Evolutionary conservation across 2,329 filamentous ascomycete genomes (phyloP).

Genomic region (Achaetomium macrosporum): DNA sequence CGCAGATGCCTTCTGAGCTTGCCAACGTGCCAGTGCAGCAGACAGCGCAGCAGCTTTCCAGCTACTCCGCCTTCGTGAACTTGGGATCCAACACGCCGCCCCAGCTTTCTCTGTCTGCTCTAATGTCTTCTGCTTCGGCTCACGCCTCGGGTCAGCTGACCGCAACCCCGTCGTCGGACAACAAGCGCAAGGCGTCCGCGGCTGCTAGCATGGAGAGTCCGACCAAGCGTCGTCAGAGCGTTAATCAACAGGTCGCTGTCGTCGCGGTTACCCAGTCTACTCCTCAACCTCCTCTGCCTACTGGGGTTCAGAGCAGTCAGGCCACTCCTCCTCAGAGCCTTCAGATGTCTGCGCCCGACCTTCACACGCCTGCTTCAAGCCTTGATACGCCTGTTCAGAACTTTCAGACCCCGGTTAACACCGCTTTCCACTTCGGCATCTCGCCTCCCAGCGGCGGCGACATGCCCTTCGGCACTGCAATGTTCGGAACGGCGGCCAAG

Average conservation of each 20-base stretch:
- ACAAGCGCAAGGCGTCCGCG: conserved; percentile 13
- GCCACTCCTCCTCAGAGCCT: neutral
- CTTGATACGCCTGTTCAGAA: neutral
- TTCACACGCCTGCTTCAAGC: neutral
- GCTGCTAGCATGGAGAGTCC: neutral
- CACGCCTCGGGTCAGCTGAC: neutral
- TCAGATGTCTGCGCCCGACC: neutral
- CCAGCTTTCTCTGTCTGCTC: neutral
- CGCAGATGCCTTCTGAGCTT: neutral
- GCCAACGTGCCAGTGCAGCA: neutral
- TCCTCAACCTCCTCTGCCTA: neutral
- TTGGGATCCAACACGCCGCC: neutral
- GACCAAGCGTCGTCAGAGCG: conserved; percentile 14
- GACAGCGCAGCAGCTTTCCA: neutral
- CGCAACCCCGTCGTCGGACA: conserved; percentile 1
- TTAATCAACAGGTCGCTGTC: neutral
- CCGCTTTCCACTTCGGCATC: conserved; percentile 5
- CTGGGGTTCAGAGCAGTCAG: neutral
- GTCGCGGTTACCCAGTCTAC: neutral
- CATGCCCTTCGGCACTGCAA: no score
- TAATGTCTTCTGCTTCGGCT: neutral
- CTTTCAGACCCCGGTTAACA: neutral
- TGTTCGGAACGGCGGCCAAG: conserved; percentile 5
- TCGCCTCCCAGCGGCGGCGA: conserved; percentile 3
- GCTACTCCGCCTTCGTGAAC: conserved; percentile 7